These are phyloP conservation scores for Aureobasidium sp. DNA, from an alignment of 2,329 filamentous ascomycete species.

Conservation along the genomic window DNA sequence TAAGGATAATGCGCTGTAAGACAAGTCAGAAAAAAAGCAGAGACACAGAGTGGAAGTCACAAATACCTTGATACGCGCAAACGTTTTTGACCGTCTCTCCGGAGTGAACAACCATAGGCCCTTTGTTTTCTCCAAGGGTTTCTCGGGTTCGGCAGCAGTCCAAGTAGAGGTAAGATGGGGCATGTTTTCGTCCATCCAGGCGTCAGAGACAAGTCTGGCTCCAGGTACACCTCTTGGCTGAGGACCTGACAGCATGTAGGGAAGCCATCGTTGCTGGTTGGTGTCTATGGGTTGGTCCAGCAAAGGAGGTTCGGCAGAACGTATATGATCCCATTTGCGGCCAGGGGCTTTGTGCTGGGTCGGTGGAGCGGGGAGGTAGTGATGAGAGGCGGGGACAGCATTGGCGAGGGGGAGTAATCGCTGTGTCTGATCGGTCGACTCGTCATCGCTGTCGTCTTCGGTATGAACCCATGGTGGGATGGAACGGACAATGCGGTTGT, in stretches of 20 bases:
- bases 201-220: slow-evolving; percentile 33
- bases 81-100: slow-evolving; percentile 44
- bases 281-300: slow-evolving; percentile 28
- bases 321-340: slow-evolving; percentile 30
- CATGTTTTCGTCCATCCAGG: slow-evolving; percentile 45
- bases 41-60: neutral
- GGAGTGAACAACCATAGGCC: slow-evolving; percentile 44
- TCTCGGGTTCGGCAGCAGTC: slow-evolving; percentile 48
- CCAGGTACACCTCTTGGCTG: slow-evolving; percentile 25
- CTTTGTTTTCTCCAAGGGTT: slow-evolving; percentile 41
- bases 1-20: slow-evolving; percentile 54
- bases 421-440: slow-evolving; percentile 11
- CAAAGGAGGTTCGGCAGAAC: slow-evolving; percentile 28
- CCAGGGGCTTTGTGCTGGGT: slow-evolving; percentile 27
- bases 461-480: slow-evolving; percentile 32
- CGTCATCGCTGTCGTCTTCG: slow-evolving; percentile 26
- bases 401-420: slow-evolving; percentile 16
- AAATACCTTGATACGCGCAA: slow-evolving; percentile 51
- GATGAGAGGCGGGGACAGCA: slow-evolving; percentile 20
- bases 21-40: slow-evolving; percentile 10
- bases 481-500: slow-evolving; percentile 18
- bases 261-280: slow-evolving; percentile 29
- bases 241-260: slow-evolving; percentile 32
- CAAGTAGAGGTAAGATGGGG: slow-evolving; percentile 43
- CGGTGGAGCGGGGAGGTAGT: slow-evolving; percentile 20